phyloP scores from a whole-genome alignment of 2,329 filamentous ascomycete species.

The Calonectria fujianensis region DNA sequence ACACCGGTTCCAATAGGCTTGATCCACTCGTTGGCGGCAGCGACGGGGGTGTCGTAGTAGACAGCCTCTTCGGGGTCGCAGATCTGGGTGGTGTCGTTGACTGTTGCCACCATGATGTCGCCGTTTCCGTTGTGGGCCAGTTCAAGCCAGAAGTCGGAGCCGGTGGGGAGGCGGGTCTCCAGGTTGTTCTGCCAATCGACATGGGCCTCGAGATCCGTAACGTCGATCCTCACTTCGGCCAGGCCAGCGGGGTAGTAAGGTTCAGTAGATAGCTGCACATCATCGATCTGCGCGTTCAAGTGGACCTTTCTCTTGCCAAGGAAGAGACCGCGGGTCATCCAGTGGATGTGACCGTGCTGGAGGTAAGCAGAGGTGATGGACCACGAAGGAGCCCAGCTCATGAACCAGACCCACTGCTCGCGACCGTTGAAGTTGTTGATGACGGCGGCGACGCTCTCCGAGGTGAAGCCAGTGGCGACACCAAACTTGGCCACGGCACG shows the following conservation, averaged over 20 bases:
- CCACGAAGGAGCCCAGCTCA: conserved; percentile 48
- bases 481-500: conserved; percentile 47
- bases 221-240: conserved; percentile 44
- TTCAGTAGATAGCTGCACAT: conserved; percentile 42
- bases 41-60: conserved; percentile 26
- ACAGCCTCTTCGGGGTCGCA: conserved; percentile 40
- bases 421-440: conserved; percentile 47
- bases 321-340: conserved; percentile 48
- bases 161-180: conserved; percentile 41
- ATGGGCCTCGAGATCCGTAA: conserved; percentile 43
- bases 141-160: conserved; percentile 44
- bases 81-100: not conserved
- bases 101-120: conserved; percentile 38
- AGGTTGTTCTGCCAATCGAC: conserved; percentile 45
- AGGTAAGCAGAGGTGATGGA: conserved; percentile 46
- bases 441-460: conserved; percentile 43
- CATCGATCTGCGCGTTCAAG: conserved; percentile 42
- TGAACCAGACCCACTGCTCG: conserved; percentile 49
- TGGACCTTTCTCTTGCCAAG: conserved; percentile 48
- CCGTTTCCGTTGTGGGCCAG: conserved; percentile 48
- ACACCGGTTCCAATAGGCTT: conserved; percentile 18
- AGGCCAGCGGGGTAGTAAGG: conserved; percentile 41
- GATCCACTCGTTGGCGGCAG: conserved; percentile 40
- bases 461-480: conserved; percentile 30
- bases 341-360: conserved; percentile 46